These are phyloP conservation scores for Phytophthora sansomeana DNA, from an alignment of 352 stramenopile genomes.

Conservation along the genomic window DNA sequence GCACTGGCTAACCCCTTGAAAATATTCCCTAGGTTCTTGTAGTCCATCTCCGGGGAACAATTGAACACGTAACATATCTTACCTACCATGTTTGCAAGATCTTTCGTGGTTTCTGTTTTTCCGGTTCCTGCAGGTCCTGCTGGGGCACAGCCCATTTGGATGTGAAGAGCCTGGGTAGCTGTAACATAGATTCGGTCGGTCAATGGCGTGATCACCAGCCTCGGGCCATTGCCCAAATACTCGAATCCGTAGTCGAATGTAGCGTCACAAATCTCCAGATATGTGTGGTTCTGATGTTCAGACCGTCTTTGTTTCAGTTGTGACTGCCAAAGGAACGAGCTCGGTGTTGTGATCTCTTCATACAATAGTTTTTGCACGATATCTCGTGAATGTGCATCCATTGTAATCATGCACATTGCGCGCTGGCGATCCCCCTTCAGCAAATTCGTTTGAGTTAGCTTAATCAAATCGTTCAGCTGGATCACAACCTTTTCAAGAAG, in stretches of 20 bases:
- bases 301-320: constrained; percentile 90
- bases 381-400: constrained; percentile 93
- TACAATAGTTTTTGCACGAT: constrained; percentile 93
- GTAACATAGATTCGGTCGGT: constrained; percentile 97
- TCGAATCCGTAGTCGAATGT: constrained; percentile 96
- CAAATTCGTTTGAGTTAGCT: constrained; percentile 87
- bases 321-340: constrained; percentile 94
- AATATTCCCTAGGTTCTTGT: constrained; percentile 95
- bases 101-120: constrained; percentile 97
- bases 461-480: constrained; percentile 94
- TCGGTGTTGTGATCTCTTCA: constrained; percentile 75
- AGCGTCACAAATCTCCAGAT: constrained; percentile 92
- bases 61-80: constrained; percentile 97
- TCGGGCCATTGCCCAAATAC: constrained; percentile 94
- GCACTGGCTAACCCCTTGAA: constrained; percentile 95
- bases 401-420: constrained; percentile 96
- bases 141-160: constrained; percentile 96
- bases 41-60: constrained; percentile 97
- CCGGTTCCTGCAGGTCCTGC: constrained; percentile 90
- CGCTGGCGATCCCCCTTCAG: constrained; percentile 90
- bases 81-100: constrained; percentile 92
- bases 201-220: constrained; percentile 94
- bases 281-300: constrained; percentile 58
- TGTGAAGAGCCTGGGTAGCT: constrained; percentile 93
- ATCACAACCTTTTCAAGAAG: constrained; percentile 87